Base-by-base conservation (phyloP, 768 basidiomycete species). In the Phaeotremella skinneri region DNA sequence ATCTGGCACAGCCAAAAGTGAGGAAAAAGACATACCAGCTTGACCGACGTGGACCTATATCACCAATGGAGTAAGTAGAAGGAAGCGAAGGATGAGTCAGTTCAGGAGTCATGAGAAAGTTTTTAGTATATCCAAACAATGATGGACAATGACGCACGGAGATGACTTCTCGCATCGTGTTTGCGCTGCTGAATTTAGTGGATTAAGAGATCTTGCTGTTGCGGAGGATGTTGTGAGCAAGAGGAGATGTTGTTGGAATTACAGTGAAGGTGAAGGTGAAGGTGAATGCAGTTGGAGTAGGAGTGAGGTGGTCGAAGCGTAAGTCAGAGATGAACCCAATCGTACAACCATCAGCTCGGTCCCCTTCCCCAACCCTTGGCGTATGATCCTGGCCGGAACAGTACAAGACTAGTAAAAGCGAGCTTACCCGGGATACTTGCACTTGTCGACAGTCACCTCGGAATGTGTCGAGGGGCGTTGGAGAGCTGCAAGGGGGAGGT, bases 21-120 rank as follows among this genome's bases (percentile, higher is more conserved):
- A 62, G 67, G 68, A 27, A 56, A 25, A 43, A 30, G 11, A 68
- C 68, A 32, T 59, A 70, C 77, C 74, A 55, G 94, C 96, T 82
- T 99, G 96, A 75, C 94, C 94, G 78, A 98, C 93, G 81, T 97
- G 91, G 48, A 77, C 63, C 76, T 74, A 52, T 21, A 14, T n/a
- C n/a, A n/a, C n/a, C n/a, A n/a, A n/a, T 14, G 43, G 7, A 23
- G 21, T 21, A 45, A 45, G 34, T 37, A 17, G 17, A 17, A 37
- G 34, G 17, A 37, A 17, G 30, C 16, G 2, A 20, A 42, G 20
- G 39, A 27, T 30, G 7, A 5, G 52, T 69, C 56, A 72, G 67
- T 52, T n/a, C 20, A n/a, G n/a, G n/a, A n/a, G n/a, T 32, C 5
- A 42, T 31, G 48, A 31, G 48, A 29, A 5, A 9, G 21, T 29